Base-by-base conservation (phyloP, 139 green algal genomes). In the Yamagishiella unicocca region DNA sequence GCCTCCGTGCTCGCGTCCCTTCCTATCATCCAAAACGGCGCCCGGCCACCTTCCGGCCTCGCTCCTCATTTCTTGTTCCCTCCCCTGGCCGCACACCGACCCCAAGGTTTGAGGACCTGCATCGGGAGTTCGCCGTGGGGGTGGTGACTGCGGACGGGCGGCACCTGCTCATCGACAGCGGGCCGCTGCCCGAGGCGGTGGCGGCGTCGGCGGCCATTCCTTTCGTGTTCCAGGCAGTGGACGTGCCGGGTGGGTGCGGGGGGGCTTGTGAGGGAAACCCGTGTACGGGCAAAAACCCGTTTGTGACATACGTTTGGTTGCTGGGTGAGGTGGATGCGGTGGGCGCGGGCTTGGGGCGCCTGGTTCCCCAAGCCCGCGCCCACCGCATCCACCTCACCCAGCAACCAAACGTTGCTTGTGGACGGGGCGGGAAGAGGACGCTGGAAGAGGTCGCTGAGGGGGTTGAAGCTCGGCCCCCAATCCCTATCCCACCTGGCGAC, bases 191-290 rank as follows among this genome's bases (percentile, higher is more conserved):
- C 21, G 95, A 97, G 77, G 95, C 96, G 4, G 96, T 99, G 29
- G 96, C 92, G 54, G 96, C 96, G 4, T 97, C 94, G 3, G 96
- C 95, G 1, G 96, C 96, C 55, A 97, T 99, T 68, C 96, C 96
- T 12, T 89, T 96, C 31, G 68, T 99, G 0, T 99, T 99, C 72
- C 43, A 90, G 8, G 78, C 88, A 17, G 93, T 99, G 27, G 58
- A 92, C 21, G 92, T 98, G 40, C 95, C 95, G 74, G 95, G 94
- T 95, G 83, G n/a, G 72, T 22, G 5, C 42, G 42, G 6, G 64
- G 64, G 12, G 55, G n/a, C n/a, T n/a, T n/a, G n/a, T n/a, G n/a
- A n/a, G n/a, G n/a, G n/a, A n/a, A n/a, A n/a, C n/a, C n/a, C n/a
- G n/a, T n/a, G n/a, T n/a, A n/a, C n/a, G n/a, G n/a, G n/a, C n/a